phyloP scores from a whole-genome alignment of 1,139 yeast species.

The Blastobotrys persicus region DNA sequence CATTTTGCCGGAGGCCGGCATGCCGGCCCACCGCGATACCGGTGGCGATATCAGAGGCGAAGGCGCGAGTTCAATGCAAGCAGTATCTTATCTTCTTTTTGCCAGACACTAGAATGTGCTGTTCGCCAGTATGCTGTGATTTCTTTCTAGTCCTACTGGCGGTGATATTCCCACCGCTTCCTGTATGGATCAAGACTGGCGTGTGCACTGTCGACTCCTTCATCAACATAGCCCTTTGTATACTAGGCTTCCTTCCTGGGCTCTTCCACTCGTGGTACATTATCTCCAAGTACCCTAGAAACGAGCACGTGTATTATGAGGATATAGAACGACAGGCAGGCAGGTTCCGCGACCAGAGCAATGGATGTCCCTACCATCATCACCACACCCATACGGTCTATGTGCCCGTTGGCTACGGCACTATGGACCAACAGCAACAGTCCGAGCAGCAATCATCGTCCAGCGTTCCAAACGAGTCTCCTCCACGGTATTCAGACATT shows the following conservation, averaged over 20 bases:
- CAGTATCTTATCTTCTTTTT: too few relatives aligned
- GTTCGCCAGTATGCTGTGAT: conserved; percentile 42
- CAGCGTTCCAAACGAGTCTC: neutral
- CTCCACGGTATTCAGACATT: conserved; percentile 1
- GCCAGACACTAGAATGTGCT: conserved; percentile 8
- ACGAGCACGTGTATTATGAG: conserved; percentile 19
- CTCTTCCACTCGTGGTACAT: conserved; percentile 46
- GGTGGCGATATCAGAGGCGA: too few relatives aligned
- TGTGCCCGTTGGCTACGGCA: conserved; percentile 15
- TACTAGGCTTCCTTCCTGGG: conserved; percentile 83
- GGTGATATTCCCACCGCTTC: conserved; percentile 78
- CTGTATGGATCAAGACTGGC: conserved; percentile 77
- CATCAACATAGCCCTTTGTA: conserved; percentile 71
- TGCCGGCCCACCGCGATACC: too few relatives aligned
- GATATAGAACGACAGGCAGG: conserved; percentile 26
- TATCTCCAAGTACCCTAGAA: conserved; percentile 43
- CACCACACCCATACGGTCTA: conserved; percentile 22
- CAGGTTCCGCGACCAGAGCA: conserved; percentile 7
- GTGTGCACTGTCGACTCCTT: conserved; percentile 65
- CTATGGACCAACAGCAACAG: conserved; percentile 7
- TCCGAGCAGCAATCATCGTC: neutral
- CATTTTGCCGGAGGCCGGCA: too few relatives aligned
- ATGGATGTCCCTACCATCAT: neutral
- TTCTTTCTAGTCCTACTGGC: conserved; percentile 78
- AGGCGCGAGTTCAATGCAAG: too few relatives aligned